phyloP scores from a whole-genome alignment of 1,284 basidiomycete genomes.

The Ganoderma leucocontextum region DNA sequence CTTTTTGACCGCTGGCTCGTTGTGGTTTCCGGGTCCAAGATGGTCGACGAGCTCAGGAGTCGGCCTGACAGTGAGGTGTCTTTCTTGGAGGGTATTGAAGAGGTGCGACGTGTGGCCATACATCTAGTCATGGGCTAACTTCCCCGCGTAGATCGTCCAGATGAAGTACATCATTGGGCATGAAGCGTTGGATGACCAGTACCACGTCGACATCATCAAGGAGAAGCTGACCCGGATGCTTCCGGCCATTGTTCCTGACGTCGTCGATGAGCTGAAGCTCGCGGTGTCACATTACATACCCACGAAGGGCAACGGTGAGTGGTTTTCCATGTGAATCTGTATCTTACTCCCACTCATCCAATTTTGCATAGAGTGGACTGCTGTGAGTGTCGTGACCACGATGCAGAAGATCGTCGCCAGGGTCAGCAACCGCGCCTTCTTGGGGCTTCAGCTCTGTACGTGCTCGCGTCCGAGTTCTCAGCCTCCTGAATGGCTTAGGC shows the following conservation, averaged over 20 bases:
- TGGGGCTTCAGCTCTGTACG: constrained; percentile 41
- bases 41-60: constrained; percentile 41
- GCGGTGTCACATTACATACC: constrained; percentile 34
- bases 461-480: not conserved
- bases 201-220: constrained; percentile 39
- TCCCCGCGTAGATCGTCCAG: constrained; percentile 13
- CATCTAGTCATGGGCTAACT: not conserved
- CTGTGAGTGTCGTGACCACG: constrained; percentile 19
- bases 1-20: constrained; percentile 45
- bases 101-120: constrained; percentile 33
- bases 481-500: not conserved
- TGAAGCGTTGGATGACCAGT: constrained; percentile 34
- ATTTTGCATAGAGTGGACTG: constrained; percentile 34
- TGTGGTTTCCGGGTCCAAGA: constrained; percentile 33
- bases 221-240: constrained; percentile 38
- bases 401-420: constrained; percentile 38
- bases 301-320: constrained; percentile 20
- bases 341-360: not conserved
- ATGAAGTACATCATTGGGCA: constrained; percentile 37
- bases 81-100: constrained; percentile 36
- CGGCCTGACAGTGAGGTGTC: constrained; percentile 43
- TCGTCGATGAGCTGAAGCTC: constrained; percentile 39
- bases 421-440: constrained; percentile 39
- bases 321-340: constrained; percentile 23
- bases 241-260: constrained; percentile 33